Evolutionary conservation across 2,329 filamentous ascomycete genomes (phyloP), one percentile per base, ranked within the genome.

Genomic region (Claviceps sorghi): DNA sequence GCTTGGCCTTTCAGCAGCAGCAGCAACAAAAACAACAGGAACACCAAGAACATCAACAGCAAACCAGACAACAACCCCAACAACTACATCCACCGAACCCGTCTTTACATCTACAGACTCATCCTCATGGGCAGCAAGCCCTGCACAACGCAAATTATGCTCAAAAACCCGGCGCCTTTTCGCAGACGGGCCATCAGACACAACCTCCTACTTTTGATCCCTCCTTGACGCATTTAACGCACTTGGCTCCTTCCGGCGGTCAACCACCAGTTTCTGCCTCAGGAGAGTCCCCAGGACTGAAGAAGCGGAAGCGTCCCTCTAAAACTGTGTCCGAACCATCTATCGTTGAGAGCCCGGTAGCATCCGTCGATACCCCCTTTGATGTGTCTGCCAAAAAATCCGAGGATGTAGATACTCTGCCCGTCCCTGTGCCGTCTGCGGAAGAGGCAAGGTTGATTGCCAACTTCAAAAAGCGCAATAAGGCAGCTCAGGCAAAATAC

Each of bases 391-490:
- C 51, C 1, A 69, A 62, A 50, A 70, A 61, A 47, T 54, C 59
- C 4, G 68, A 70, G 5, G 69, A 71, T 40, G 53, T 65, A 30
- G 67, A 68, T 49, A 49, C 57, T 7, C 53, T 69, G 11, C 44
- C 57, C 38, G 59, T 62, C 2, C 68, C 68, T 3, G 55, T 58
- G 10, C 63, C 66, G 1, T 61, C 63, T 2, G 54, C 60, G 2
- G 67, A 69, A 45, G 68, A 70, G 50, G 60, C 60, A 8, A 61
- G 64, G 38, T 51, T 64, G n/a, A 59, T 72, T n/a, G 56, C 61
- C 4, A 65, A 69, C 30, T 71, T 70, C 42, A 60, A 57, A 10
- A 71, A 70, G 53, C 66, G 69, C 22, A 60, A 57, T 26, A 68
- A 68, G 50, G 61, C 64, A 30, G 64, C 64, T 4, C 69, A 71